Evolutionary conservation across 2,329 filamentous ascomycete species (phyloP).

Genomic region (Fusarium mangiferae): DNA sequence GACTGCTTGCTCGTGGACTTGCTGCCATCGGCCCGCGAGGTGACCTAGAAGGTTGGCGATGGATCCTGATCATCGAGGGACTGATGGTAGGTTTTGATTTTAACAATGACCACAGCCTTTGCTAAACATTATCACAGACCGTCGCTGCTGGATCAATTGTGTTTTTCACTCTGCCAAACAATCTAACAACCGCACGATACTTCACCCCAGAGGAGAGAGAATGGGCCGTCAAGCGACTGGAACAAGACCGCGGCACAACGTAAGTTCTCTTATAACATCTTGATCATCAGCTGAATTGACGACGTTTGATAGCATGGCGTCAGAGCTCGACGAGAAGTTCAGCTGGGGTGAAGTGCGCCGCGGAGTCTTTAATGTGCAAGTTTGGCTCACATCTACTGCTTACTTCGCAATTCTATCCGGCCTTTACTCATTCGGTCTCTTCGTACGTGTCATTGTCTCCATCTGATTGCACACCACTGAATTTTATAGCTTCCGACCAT

Average conservation of each 20-base stretch:
- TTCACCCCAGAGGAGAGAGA: background rate
- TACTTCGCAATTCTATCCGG: constrained; percentile 3
- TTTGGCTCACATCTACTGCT: constrained; percentile 2
- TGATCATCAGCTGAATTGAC: background rate
- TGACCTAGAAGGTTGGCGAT: background rate
- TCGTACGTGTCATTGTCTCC: background rate
- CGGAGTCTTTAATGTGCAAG: background rate
- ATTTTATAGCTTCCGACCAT: background rate
- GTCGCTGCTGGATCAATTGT: background rate
- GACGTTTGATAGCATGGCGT: background rate
- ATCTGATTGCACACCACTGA: rapidly evolving
- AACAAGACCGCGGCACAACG: background rate
- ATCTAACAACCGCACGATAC: background rate
- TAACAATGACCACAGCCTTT: background rate
- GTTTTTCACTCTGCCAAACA: background rate
- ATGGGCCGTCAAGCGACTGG: background rate
- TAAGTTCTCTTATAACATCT: background rate
- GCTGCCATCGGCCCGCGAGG: background rate
- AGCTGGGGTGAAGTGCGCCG: background rate
- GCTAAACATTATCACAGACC: background rate
- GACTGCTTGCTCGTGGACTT: constrained; percentile 2
- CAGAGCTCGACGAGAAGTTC: background rate
- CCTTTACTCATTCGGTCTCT: constrained; percentile 2
- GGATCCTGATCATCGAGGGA: constrained; percentile 1
- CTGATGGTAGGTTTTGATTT: background rate